Evolutionary conservation across 2,329 filamentous ascomycete genomes (phyloP).

Genomic region (Microsporum audouinii): DNA sequence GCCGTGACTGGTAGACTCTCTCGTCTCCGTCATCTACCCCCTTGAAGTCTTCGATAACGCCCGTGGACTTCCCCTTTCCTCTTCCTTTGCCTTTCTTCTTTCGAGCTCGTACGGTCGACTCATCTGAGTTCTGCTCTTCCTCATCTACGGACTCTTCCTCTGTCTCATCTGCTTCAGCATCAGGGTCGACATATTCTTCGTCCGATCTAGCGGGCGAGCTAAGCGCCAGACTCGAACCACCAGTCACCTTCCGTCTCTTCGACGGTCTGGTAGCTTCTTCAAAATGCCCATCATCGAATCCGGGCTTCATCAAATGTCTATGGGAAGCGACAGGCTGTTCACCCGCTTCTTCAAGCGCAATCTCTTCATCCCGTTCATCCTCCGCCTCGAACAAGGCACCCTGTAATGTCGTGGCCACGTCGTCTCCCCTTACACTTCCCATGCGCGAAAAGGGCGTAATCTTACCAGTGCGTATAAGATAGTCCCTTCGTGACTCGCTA

Average conservation of each 20-base stretch:
- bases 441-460: slow-evolving; percentile 91
- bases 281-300: slow-evolving; percentile 46
- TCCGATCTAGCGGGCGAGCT: slow-evolving; percentile 17
- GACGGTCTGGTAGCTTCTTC: slow-evolving; percentile 19
- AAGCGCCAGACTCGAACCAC: background rate
- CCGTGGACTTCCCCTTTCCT: slow-evolving; percentile 26
- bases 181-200: slow-evolving; percentile 24
- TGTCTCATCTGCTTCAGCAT: slow-evolving; percentile 9
- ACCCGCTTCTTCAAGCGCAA: slow-evolving; percentile 35
- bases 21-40: slow-evolving; percentile 85
- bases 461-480: slow-evolving; percentile 87
- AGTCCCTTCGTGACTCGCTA: slow-evolving; percentile 76
- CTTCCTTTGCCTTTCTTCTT: slow-evolving; percentile 19
- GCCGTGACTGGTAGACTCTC: slow-evolving; percentile 59
- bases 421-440: slow-evolving; percentile 38
- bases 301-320: slow-evolving; percentile 60
- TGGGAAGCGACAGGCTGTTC: slow-evolving; percentile 49
- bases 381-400: slow-evolving; percentile 74
- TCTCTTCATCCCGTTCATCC: slow-evolving; percentile 47
- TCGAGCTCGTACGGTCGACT: slow-evolving; percentile 13
- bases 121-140: slow-evolving; percentile 10
- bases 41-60: slow-evolving; percentile 43
- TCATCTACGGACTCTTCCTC: slow-evolving; percentile 11
- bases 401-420: slow-evolving; percentile 51
- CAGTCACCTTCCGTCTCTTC: slow-evolving; percentile 29